Evolutionary conservation across 495 filamentous ascomycete species (phyloP).

Genomic region (Hypoxylon crocopeplum): DNA sequence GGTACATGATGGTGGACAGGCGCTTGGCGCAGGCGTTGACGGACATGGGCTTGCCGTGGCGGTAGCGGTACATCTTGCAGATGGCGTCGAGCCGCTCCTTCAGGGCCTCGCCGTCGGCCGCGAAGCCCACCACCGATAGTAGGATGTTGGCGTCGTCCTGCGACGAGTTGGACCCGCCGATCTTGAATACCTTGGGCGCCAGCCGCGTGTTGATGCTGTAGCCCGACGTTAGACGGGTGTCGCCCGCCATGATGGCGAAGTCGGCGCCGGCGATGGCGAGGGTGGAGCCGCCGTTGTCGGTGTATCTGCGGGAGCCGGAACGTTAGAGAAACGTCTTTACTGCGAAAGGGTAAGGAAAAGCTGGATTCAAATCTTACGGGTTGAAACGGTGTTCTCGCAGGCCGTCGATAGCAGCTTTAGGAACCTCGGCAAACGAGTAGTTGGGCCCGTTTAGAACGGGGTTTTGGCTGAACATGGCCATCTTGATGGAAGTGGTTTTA

Average conservation of each 20-base stretch:
- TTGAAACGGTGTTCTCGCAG: constrained; percentile 84
- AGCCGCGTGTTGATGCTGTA: constrained; percentile 99
- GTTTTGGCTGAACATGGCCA: constrained; percentile 69
- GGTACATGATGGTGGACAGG: constrained; percentile 90
- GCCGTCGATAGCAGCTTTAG: constrained; percentile 53
- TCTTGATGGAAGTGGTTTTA: constrained; percentile 41
- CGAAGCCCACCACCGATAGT: constrained; percentile 93
- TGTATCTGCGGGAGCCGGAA: constrained; percentile 77
- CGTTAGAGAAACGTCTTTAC: too few relatives aligned
- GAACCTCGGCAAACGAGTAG: constrained; percentile 63
- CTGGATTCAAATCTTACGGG: constrained; percentile 78
- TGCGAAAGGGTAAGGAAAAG: too few relatives aligned
- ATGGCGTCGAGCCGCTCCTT: constrained; percentile 88
- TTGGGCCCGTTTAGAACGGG: constrained; percentile 66
- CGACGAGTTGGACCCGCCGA: constrained; percentile 85
- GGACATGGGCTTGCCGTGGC: constrained; percentile 90
- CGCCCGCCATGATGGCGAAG: constrained; percentile 94
- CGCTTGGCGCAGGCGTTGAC: constrained; percentile 93
- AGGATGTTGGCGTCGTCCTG: constrained; percentile 84
- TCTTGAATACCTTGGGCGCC: constrained; percentile 94
- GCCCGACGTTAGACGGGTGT: constrained; percentile 91
- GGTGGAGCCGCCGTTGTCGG: constrained; percentile 96
- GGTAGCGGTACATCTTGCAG: constrained; percentile 97
- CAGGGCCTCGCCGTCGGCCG: constrained; percentile 88
- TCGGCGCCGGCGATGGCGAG: constrained; percentile 92